Evolutionary conservation across 306 rosid genomes (phyloP), one percentile per base, ranked within the genome.

Genomic region (Mimosa pudica): DNA sequence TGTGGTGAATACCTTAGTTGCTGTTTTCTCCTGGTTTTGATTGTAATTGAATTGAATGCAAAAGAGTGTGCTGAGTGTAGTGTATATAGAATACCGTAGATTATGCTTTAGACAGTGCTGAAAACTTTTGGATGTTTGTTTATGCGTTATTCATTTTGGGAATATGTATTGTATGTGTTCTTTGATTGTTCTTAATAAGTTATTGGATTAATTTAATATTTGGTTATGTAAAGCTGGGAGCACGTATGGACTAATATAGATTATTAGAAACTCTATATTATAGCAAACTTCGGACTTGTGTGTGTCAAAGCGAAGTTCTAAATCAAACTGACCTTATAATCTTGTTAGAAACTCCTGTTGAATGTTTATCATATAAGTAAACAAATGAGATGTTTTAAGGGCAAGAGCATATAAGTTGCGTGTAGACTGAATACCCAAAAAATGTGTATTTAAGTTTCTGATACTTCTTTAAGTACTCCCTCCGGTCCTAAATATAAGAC

Each of bases 51-150:
- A 77, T 70, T 70, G 84, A 81, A 77, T 70, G 83, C 84, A 76
- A 73, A 47, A 67, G 78, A 83, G 86, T 83, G 83, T 79, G 80
- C 63, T 75, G 89, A 77, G 87, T 86, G 87, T 82, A 79, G 90
- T 82, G 91, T 87, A 87, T 74, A 82, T 83, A 86, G 80, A 88
- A 85, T 85, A 82, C 76, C 73, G 10, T 60, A 83, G 88, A 88
- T 85, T 70, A 77, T 80, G 88, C 78, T 72, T 75, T 81, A 81
- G 82, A 83, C 85, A 58, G 76, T 80, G 63, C 57, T 81, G 87
- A 77, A 81, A 69, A 70, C 75, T 49, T 30, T 86, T 84, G 86
- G 77, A 77, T 65, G 84, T 77, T 90, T 82, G 71, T 51, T 65
- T 82, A 68, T 38, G 76, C 35, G 44, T 79, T 63, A 82, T 82